Conservation (phyloP, 805 yeast genomes). For the Citeromyces nyonsensis region DNA sequence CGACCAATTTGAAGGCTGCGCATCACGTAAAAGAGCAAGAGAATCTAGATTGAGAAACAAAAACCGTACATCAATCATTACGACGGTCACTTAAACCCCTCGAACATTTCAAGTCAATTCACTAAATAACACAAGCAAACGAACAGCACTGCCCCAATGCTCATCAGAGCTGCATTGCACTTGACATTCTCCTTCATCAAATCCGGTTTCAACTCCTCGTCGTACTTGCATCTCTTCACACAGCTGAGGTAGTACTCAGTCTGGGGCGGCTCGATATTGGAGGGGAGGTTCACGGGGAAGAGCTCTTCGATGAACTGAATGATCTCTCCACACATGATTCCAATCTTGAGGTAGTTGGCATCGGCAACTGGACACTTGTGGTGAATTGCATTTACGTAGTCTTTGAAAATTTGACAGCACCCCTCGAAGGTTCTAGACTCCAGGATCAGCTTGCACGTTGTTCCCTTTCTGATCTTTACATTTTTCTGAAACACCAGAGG, state of each 20-base stretch:
- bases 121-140: too few relatives aligned
- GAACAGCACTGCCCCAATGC: too few relatives aligned
- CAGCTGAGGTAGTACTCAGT: constrained; percentile 34
- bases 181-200: constrained; percentile 7
- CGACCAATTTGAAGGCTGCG: too few relatives aligned
- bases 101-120: too few relatives aligned
- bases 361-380: constrained; percentile 66
- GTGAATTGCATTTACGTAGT: constrained; percentile 63
- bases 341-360: constrained; percentile 75
- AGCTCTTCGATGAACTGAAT: constrained; percentile 76
- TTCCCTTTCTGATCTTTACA: constrained; percentile 85
- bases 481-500: constrained; percentile 50
- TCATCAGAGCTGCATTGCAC: neutral
- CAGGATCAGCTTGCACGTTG: constrained; percentile 63
- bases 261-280: constrained; percentile 27
- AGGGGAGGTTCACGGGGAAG: constrained; percentile 51
- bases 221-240: constrained; percentile 21
- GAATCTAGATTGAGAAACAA: too few relatives aligned
- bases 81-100: too few relatives aligned
- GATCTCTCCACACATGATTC: constrained; percentile 74
- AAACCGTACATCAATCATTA: too few relatives aligned
- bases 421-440: constrained; percentile 61
- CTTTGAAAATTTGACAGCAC: constrained; percentile 62
- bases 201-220: constrained; percentile 8
- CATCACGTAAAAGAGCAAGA: too few relatives aligned